Base-by-base conservation (phyloP, 495 filamentous ascomycete genomes). In the Penicillium canariense region DNA sequence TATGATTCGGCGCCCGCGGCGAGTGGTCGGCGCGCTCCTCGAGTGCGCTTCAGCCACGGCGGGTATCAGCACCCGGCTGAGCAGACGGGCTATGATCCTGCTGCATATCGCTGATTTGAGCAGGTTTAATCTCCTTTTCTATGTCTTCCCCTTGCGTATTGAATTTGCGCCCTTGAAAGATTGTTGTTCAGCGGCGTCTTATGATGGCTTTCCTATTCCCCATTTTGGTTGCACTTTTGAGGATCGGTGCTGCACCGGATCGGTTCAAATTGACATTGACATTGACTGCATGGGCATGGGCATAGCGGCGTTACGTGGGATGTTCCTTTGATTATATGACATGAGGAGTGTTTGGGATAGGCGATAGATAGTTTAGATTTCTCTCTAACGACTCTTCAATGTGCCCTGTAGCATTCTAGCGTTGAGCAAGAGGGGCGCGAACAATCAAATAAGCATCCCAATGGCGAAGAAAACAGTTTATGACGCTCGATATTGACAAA, bases 1-100 rank as follows among this genome's bases (percentile, higher is more conserved):
- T 67, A 68, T 45, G 67, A 72, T 52, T 9, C 36, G 14, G 60
- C 60, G 11, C 61, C 51, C 6, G 52, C 51, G 17, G 34, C 38
- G 42, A 58, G 52, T 14, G n/a, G 40, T 55, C 7, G 53, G 12
- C 1, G 60, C 54, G 9, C 22, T 62, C 5, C 61, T 56, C 40
- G 39, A 59, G 8, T 64, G 62, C 49, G 60, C 55, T 53, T 52
- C 56, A 27, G 51, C 20, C 45, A 46, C 38, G 66, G 42, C 38
- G 66, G 42, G 17, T 65, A 71, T 58, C 53, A 35, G n/a, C 52
- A 52, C 15, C 58, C 53, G 12, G 17, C 52, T 14, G 60, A 66
- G 55, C 58, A 70, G 50, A 71, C 70, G 9, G 54, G 59, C 0
- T 75, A 75, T 65, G 72, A 75, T 55, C 61, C 70, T 30, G 63